Percentiles rank a stretch among this genome's conserved stretches.
Evolutionary conservation across 2,329 filamentous ascomycete genomes (phyloP).

Genomic region (Chaetomiaceae sp.): DNA sequence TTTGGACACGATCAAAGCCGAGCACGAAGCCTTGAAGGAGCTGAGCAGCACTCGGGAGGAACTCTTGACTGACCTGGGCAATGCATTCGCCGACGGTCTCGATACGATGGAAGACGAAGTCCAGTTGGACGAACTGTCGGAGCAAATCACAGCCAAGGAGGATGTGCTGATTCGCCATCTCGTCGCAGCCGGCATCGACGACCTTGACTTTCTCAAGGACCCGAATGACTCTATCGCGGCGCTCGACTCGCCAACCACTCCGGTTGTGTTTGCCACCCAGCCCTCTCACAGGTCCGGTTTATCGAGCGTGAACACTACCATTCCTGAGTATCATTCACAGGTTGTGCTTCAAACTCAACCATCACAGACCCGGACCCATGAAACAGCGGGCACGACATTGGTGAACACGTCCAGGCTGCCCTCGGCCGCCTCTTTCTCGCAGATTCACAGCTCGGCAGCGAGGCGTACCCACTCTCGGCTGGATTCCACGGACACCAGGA

Average conservation of each 20-base stretch:
- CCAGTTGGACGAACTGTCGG: constrained; percentile 44
- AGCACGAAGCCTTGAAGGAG: constrained; percentile 40
- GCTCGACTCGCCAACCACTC: constrained; percentile 25
- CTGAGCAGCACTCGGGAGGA: constrained; percentile 42
- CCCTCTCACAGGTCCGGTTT: constrained; percentile 29
- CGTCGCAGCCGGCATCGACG: constrained; percentile 42
- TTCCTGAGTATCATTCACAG: constrained; percentile 38
- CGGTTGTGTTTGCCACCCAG: constrained; percentile 44
- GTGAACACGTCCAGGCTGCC: neutral
- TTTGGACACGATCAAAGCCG: constrained; percentile 37
- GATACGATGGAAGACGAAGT: constrained; percentile 50
- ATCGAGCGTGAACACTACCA: constrained; percentile 31
- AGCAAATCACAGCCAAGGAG: constrained; percentile 42
- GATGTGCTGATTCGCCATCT: constrained; percentile 38
- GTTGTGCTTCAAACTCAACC: constrained; percentile 43
- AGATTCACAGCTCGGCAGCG: neutral
- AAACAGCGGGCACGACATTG: neutral
- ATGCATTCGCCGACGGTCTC: constrained; percentile 46
- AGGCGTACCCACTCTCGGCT: neutral
- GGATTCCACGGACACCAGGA: neutral
- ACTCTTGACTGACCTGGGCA: constrained; percentile 43
- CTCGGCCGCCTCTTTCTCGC: neutral
- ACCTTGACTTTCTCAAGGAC: constrained; percentile 35
- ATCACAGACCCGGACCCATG: neutral
- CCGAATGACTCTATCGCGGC: constrained; percentile 27